Base-by-base conservation (phyloP, 495 filamentous ascomycete genomes). In the Penicillium tannophilum region DNA sequence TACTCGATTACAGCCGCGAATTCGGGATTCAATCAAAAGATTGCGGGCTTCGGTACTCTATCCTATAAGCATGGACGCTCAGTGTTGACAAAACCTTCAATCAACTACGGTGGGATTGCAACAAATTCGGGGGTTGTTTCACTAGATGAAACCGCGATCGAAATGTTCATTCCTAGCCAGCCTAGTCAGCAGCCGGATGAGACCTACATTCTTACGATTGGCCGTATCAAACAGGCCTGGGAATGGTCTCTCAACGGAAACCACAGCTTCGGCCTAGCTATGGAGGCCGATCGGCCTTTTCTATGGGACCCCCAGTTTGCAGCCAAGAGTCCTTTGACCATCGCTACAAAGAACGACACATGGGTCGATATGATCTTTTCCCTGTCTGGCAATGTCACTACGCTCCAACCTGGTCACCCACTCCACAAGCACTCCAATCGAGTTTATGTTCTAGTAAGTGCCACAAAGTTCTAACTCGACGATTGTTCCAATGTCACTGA, bases 381-480 rank as follows among this genome's bases (percentile, higher is more conserved):
- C 26, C 30, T 56, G 2, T 50, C 49, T 42, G 41, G 30, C 19
- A n/a, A 17, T 6, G 31, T 45, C 23, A 44, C 55, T 28, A 48
- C 54, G 19, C 61, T 73, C 17, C 54, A 63, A 51, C 63, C 68
- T 6, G 64, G 75, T 26, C 82, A 85, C 55, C 75, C 77, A 0
- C 77, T 85, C 52, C 81, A 85, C 72, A 84, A 84, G 66, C 81
- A 85, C 66, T 74, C 73, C 51, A 83, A 77, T 67, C 80, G 80
- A 58, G 73, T 65, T 36, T 82, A 35, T 24, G 49, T 52, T 23
- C 30, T 52, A 20, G 39, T 41, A 14, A 41, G 39, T 17, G 14
- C 16, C 16, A n/a, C 4, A 41, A 16, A 11, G n/a, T 17, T 6
- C 1, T 2, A 4, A 17, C 14, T 3, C 39, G n/a, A 12, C 12